These are phyloP conservation scores for Tolypocladium ophioglossoides DNA, from an alignment of 2,329 filamentous ascomycete genomes.

Conservation along the genomic window DNA sequence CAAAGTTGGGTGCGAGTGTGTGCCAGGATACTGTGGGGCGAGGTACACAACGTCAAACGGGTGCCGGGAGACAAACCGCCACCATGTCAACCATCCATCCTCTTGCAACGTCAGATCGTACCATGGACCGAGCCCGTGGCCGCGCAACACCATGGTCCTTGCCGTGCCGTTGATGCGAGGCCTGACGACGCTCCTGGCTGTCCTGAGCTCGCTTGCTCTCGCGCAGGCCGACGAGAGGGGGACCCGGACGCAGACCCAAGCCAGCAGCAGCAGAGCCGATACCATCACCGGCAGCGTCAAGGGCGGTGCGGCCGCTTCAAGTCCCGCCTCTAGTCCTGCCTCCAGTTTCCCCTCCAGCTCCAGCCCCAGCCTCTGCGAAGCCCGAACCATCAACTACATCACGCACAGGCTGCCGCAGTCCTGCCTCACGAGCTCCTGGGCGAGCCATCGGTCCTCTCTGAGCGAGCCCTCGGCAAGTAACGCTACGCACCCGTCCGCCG, in stretches of 20 bases:
- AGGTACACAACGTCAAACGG: background rate
- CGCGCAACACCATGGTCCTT: slow-evolving; percentile 4
- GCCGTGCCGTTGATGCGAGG: background rate
- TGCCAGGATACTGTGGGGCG: background rate
- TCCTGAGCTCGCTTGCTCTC: background rate
- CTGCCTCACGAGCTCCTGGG: slow-evolving; percentile 57
- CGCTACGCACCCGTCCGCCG: background rate
- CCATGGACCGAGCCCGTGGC: slow-evolving; percentile 2
- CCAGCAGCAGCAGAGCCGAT: background rate
- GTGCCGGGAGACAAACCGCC: background rate
- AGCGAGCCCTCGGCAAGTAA: background rate
- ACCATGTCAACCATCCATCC: background rate
- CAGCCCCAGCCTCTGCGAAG: slow-evolving; percentile 30
- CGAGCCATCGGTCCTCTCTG: slow-evolving; percentile 15
- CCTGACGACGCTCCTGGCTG: background rate
- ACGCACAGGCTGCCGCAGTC: slow-evolving; percentile 68
- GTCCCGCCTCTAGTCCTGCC: too few relatives aligned
- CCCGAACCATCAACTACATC: slow-evolving; percentile 69
- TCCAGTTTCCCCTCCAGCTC: background rate
- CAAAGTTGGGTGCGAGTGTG: background rate
- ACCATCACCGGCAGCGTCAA: background rate
- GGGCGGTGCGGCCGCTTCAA: background rate
- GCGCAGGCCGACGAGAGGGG: background rate
- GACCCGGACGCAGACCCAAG: background rate
- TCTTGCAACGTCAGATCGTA: background rate